Conservation (phyloP, 1,284 basidiomycete species). For the Gymnopus androsaceus region DNA sequence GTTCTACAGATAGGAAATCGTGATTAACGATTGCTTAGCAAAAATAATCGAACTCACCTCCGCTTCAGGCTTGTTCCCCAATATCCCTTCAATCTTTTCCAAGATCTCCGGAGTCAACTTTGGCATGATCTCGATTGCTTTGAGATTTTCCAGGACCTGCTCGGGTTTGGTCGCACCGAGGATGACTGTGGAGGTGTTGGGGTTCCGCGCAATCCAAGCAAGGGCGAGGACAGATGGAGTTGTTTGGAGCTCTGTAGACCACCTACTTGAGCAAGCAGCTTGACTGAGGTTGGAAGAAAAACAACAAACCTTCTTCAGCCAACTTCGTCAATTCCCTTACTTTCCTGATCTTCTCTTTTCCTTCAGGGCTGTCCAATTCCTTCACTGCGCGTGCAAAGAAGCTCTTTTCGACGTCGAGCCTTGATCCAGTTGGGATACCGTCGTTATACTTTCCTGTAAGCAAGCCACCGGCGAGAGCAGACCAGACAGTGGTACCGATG, state of each 20-base stretch:
- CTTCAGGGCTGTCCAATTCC: conserved; percentile 50
- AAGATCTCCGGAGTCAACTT: conserved; percentile 61
- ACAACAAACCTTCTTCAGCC: conserved; percentile 50
- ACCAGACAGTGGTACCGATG: conserved; percentile 72
- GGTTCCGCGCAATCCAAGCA: conserved; percentile 71
- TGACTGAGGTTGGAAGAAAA: conserved; percentile 10
- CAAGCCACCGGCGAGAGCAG: conserved; percentile 70
- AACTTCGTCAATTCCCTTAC: conserved; percentile 67
- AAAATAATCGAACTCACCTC: conserved; percentile 27
- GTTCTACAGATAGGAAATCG: conserved; percentile 11
- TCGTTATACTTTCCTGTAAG: conserved; percentile 62
- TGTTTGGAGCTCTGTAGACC: conserved; percentile 33
- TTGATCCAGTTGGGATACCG: too few relatives aligned
- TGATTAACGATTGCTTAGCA: neutral
- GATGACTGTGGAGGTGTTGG: conserved; percentile 60
- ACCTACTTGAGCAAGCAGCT: neutral
- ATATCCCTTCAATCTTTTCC: conserved; percentile 58
- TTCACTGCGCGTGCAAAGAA: conserved; percentile 48
- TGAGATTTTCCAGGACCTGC: conserved; percentile 64
- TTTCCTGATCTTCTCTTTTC: conserved; percentile 67
- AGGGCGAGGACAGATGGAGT: conserved; percentile 44
- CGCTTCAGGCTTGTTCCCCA: conserved; percentile 43
- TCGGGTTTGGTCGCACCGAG: conserved; percentile 52
- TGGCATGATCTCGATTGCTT: conserved; percentile 63
- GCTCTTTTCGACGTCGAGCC: conserved; percentile 42